A percentile compares a stretch with the other conserved stretches of the same genome.
Conservation (phyloP, 192 early-diverging fungal genomes). For the Gonapodya prolifera region DNA sequence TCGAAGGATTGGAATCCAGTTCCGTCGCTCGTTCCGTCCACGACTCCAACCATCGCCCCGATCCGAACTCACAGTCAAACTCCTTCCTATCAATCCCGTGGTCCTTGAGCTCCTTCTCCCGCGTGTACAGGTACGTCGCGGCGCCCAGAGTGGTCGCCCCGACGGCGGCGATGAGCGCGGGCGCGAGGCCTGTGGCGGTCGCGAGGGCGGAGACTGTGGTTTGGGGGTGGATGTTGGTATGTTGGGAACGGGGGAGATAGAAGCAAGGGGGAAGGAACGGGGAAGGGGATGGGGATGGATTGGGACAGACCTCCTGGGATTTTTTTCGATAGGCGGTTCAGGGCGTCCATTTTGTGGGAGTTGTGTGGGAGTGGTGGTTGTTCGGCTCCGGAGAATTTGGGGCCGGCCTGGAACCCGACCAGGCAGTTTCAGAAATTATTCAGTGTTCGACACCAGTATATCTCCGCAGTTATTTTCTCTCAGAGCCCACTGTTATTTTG, state of each 20-base stretch:
- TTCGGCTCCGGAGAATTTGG: no score
- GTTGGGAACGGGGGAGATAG: background rate
- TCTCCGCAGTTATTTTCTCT: no score
- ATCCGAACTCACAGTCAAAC: conserved; percentile 4
- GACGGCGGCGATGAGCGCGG: background rate
- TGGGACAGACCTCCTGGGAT: background rate
- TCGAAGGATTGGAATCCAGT: background rate
- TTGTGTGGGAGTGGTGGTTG: no score
- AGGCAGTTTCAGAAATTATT: no score
- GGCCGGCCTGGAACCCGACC: no score
- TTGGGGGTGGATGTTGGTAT: background rate
- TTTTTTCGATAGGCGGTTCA: background rate
- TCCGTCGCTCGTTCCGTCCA: background rate
- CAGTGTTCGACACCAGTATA: no score
- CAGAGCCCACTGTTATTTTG: no score
- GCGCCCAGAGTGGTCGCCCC: background rate
- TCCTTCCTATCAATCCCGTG: background rate
- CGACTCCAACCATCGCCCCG: background rate
- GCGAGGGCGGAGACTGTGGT: background rate
- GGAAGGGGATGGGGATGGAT: no score
- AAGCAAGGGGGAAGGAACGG: background rate
- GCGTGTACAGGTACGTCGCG: background rate
- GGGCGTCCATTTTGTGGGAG: background rate
- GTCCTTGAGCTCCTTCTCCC: background rate
- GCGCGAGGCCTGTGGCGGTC: background rate